Percentiles rank a stretch among this genome's conserved stretches.
Conservation (phyloP, 2,329 filamentous ascomycete genomes). For the Paramyrothecium roridum region DNA sequence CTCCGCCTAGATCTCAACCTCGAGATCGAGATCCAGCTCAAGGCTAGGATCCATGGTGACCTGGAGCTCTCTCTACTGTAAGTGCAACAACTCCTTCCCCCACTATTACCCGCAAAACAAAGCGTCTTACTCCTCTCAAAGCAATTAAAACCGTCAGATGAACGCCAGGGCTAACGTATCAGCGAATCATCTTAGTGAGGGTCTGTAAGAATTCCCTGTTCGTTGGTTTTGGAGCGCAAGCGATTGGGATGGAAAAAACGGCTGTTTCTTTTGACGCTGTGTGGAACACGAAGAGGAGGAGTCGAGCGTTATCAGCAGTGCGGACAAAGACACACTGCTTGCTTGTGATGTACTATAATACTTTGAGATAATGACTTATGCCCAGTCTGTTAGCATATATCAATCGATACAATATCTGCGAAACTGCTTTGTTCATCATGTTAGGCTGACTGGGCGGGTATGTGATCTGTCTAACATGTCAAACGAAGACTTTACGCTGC, state of each 20-base stretch:
- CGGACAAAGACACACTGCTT: background rate
- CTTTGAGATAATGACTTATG: background rate
- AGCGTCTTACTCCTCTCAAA: too few species aligned
- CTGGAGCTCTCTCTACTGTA: slow-evolving; percentile 69
- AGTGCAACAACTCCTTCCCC: slow-evolving; percentile 22
- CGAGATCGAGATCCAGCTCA: slow-evolving; percentile 80
- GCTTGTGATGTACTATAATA: background rate
- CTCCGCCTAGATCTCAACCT: slow-evolving; percentile 76
- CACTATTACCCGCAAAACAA: background rate
- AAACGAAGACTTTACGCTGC: background rate
- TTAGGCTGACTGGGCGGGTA: too few species aligned
- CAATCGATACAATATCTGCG: too few species aligned
- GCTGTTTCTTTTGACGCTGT: too few species aligned
- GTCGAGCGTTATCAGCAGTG: too few species aligned
- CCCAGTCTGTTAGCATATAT: background rate
- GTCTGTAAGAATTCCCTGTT: background rate
- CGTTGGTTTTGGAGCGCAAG: too few species aligned
- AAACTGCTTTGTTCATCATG: too few species aligned
- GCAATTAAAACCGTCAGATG: background rate
- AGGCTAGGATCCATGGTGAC: slow-evolving; percentile 83
- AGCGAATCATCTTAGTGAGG: background rate
- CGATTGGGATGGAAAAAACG: too few species aligned
- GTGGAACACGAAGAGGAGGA: too few species aligned
- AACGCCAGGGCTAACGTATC: background rate
- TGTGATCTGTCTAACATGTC: too few species aligned